These are phyloP conservation scores for Neofusicoccum laricinum DNA, from an alignment of 2,329 filamentous ascomycete species.

Conservation along the genomic window DNA sequence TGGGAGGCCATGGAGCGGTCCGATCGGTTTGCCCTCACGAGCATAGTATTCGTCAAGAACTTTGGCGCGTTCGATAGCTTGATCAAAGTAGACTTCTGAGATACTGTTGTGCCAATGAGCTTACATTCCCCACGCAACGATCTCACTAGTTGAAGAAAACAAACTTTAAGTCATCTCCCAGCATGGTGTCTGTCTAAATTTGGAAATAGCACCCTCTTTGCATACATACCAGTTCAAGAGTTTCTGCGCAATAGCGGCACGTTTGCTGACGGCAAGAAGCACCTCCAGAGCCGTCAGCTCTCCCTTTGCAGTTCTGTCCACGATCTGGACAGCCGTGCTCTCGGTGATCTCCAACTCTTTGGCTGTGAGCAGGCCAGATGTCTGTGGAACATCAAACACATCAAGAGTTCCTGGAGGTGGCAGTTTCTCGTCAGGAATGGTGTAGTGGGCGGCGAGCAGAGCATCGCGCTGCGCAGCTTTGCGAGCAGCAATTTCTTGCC, in stretches of 20 bases:
- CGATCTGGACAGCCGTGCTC: no score
- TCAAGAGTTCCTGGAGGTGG: neutral
- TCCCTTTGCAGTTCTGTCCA: no score
- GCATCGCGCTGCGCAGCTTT: neutral
- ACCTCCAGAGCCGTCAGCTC: neutral
- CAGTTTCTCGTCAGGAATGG: neutral
- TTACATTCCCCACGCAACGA: neutral
- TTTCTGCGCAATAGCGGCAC: slow-evolving; percentile 2
- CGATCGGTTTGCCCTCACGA: no score
- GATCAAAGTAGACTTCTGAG: slow-evolving; percentile 10
- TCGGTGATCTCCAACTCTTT: no score
- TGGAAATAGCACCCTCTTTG: neutral
- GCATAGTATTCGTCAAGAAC: no score
- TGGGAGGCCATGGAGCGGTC: no score
- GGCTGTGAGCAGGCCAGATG: no score
- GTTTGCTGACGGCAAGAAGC: neutral
- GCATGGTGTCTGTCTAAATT: neutral
- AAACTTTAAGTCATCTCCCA: no score
- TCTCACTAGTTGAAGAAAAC: no score
- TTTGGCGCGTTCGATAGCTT: neutral
- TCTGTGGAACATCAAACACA: neutral
- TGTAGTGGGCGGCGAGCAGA: neutral
- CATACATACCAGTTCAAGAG: neutral
- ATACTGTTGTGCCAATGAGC: slow-evolving; percentile 23
- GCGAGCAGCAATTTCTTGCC: neutral